Conservation (phyloP, 140 eudicot genomes). For the Stevia rebaudiana region DNA sequence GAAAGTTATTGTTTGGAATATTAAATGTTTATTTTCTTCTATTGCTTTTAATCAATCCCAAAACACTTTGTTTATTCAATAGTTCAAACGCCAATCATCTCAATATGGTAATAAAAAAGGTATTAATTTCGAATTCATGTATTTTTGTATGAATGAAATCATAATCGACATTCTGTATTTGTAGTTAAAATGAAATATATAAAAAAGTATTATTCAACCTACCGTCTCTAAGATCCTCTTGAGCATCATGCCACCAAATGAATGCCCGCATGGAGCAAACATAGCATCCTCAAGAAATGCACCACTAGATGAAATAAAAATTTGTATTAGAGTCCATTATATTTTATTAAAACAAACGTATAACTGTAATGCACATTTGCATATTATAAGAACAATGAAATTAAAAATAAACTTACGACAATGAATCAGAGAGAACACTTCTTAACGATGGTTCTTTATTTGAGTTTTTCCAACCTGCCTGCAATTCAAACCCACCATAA, state of each 20-base stretch:
- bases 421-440: constrained; percentile 86
- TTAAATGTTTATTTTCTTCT: neutral
- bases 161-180: neutral
- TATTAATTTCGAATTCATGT: neutral
- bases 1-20: neutral
- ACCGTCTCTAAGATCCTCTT: constrained; percentile 75
- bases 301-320: constrained; percentile 49
- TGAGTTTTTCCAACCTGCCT: constrained; percentile 61
- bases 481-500: constrained; percentile 37
- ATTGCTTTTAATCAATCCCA: neutral
- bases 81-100: neutral
- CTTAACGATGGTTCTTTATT: constrained; percentile 76
- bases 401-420: constrained; percentile 59
- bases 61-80: neutral
- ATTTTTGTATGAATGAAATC: neutral
- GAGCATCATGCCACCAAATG: constrained; percentile 95
- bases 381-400: neutral
- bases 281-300: constrained; percentile 92
- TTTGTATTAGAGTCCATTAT: constrained; percentile 7
- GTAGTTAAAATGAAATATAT: neutral
- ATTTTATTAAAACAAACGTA: neutral
- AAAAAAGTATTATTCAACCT: constrained; percentile 22
- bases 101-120: neutral
- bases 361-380: neutral
- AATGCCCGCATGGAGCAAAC: constrained; percentile 95